Evolutionary conservation across 2,329 filamentous ascomycete genomes (phyloP), one percentile per base, ranked within the genome.

Genomic region (Neopestalotiopsis sp.): DNA sequence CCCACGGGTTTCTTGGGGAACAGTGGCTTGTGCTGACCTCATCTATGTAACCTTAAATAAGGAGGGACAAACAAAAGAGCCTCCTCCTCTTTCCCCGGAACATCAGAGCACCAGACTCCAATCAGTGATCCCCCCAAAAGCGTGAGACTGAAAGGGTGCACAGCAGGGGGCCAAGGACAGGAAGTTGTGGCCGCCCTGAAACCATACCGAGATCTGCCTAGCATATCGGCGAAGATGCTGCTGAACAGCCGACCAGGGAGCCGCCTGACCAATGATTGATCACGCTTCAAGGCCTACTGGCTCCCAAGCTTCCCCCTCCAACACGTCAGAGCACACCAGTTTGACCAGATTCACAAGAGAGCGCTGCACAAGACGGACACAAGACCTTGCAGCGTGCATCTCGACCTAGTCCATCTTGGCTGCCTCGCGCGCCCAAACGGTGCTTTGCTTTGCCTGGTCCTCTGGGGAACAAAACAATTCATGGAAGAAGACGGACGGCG

Each of bases 381-480:
- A 30, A 59, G 65, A 67, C 65, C 65, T 67, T 67, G 65, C 66
- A 62, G 57, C 58, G 66, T 62, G 59, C 66, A 38, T 63, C 38
- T 38, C 38, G 32, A n/a, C 40, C 38, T 9, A 57, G 42, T 32
- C 38, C n/a, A 45, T 32, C 34, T 49, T 32, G 17, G 64, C 49
- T 28, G 62, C 38, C 49, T 66, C 28, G 38, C 45, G 38, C 64
- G 42, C 34, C 34, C 45, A 34, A n/a, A 17, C 20, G 45, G 45
- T 20, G 45, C n/a, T 53, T 17, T 17, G 45, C 45, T n/a, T 24
- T 6, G 24, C 24, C 24, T 28, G 24, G 24, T 28, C 24, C 24
- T 28, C 24, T 28, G 14, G 45, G 45, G 28, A 62, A 40, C 57
- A 49, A 67, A 67, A 67, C 49, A 40, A 61, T 61, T 67, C 45